These are phyloP conservation scores for Colletotrichum trifolii DNA, from an alignment of 2,329 filamentous ascomycete genomes.

Conservation along the genomic window DNA sequence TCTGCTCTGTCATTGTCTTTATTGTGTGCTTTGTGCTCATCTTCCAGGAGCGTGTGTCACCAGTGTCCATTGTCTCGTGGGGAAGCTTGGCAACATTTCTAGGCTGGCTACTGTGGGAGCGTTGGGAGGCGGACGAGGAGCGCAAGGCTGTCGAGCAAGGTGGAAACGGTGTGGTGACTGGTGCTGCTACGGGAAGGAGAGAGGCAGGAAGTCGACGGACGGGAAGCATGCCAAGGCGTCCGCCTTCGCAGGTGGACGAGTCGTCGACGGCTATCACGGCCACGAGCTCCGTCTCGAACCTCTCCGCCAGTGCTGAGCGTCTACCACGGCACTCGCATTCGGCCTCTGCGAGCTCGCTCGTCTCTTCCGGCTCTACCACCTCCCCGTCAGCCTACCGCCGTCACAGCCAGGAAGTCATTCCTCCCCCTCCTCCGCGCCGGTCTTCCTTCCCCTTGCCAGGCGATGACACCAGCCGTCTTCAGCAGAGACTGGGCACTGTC, in stretches of 20 bases:
- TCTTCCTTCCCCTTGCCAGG: constrained; percentile 36
- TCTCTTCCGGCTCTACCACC: constrained; percentile 54
- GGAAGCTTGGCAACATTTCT: constrained; percentile 84
- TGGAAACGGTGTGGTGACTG: constrained; percentile 49
- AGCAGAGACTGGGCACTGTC: constrained; percentile 77
- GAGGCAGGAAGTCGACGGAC: constrained; percentile 47
- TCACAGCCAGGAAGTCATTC: constrained; percentile 34
- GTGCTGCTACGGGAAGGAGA: constrained; percentile 42
- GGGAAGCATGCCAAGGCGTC: constrained; percentile 50
- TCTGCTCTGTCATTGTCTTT: constrained; percentile 94
- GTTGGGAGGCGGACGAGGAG: constrained; percentile 80
- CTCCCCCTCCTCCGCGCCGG: constrained; percentile 12
- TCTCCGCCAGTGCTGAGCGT: constrained; percentile 37
- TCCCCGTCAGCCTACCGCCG: constrained; percentile 36
- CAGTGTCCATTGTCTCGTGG: constrained; percentile 88
- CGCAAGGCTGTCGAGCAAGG: constrained; percentile 36
- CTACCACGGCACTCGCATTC: constrained; percentile 59
- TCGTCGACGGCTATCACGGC: constrained; percentile 21
- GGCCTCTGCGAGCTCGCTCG: constrained; percentile 65
- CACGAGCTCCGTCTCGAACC: constrained; percentile 21
- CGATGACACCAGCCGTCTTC: constrained; percentile 53
- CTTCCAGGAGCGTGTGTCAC: constrained; percentile 85
- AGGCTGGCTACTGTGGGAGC: constrained; percentile 92
- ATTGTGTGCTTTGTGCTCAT: constrained; percentile 94
- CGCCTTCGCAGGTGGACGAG: constrained; percentile 34